Percentiles rank a stretch among this genome's conserved stretches.
These are phyloP conservation scores for Penicillium sumatraense DNA, from an alignment of 2,329 filamentous ascomycete species.

Conservation along the genomic window DNA sequence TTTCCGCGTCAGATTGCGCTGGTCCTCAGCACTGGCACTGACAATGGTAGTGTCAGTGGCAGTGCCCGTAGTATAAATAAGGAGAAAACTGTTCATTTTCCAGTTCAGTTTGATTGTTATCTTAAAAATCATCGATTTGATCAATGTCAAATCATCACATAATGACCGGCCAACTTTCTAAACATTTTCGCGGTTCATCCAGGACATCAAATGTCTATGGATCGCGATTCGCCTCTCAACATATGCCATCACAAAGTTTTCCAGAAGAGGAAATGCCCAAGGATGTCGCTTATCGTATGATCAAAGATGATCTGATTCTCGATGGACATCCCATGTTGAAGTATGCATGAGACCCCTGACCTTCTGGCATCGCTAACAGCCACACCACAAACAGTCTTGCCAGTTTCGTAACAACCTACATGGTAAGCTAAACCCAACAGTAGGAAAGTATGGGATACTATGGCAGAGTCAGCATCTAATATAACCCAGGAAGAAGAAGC, in stretches of 20 bases:
- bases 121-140: too few relatives aligned
- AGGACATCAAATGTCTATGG: slow-evolving; percentile 14
- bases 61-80: not conserved
- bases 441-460: too few relatives aligned
- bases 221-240: slow-evolving; percentile 9
- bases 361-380: too few relatives aligned
- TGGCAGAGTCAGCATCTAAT: too few relatives aligned
- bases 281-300: slow-evolving; percentile 68
- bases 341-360: too few relatives aligned
- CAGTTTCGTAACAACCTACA: slow-evolving; percentile 73
- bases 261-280: slow-evolving; percentile 83
- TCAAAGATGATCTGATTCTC: slow-evolving; percentile 66
- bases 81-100: not conserved
- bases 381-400: slow-evolving; percentile 9
- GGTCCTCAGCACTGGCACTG: too few relatives aligned
- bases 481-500: slow-evolving; percentile 65
- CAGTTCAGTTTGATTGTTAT: not conserved
- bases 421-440: too few relatives aligned
- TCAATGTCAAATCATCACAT: not conserved
- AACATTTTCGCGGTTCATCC: not conserved
- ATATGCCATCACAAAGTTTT: slow-evolving; percentile 9
- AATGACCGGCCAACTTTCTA: not conserved
- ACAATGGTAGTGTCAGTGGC: too few relatives aligned
- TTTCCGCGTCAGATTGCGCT: not conserved
- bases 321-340: slow-evolving; percentile 72